Base-by-base conservation (phyloP, 139 green algal genomes). In the Haematococcus lacustris region DNA sequence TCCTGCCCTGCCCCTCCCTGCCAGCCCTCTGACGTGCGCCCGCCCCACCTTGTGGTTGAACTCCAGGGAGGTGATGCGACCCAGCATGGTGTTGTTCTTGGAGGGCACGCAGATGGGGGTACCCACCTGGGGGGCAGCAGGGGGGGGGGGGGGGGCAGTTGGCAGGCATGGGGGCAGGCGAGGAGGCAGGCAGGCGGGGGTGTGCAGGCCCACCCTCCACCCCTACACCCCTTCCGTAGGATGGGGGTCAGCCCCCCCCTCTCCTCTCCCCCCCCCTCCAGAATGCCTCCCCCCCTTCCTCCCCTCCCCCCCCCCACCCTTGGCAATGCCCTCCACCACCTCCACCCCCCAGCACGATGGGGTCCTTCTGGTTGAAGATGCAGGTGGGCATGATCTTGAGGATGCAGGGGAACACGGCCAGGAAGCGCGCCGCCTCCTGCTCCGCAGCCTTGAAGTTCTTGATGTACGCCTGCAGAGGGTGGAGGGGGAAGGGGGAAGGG, bases 311-410 rank as follows among this genome's bases (percentile, higher is more conserved):
- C n/a, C n/a, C n/a, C n/a, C n/a, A n/a, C n/a, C 76, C 70, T 80
- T 83, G 3, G 78, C 79, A 2, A 87, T 74, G 35, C 84, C 86
- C 75, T 91, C 84, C 37, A 82, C 51, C 23, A 93, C 65, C 50
- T 99, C 95, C 35, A 96, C 90, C 5, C 95, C n/a, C 95, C 50
- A 83, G 67, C 68, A 99, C 86, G 76, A 99, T 98, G 74, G 95
- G 95, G 79, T 98, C 94, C 76, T 95, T 96, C 70, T 93, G 92
- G 82, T 98, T 98, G 88, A 98, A 99, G 50, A 99, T 86, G 81
- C 90, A 97, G 6, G 87, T 91, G 51, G 93, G 92, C 51, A 98
- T 71, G 83, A 98, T 98, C 68, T 84, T 76, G 59, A 94, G 81
- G 1, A 90, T 71, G 81, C 90, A 97, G 37, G 94, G 94, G 91